Base-by-base conservation (phyloP, 2,329 filamentous ascomycete genomes). In the Chaetomium sp. region DNA sequence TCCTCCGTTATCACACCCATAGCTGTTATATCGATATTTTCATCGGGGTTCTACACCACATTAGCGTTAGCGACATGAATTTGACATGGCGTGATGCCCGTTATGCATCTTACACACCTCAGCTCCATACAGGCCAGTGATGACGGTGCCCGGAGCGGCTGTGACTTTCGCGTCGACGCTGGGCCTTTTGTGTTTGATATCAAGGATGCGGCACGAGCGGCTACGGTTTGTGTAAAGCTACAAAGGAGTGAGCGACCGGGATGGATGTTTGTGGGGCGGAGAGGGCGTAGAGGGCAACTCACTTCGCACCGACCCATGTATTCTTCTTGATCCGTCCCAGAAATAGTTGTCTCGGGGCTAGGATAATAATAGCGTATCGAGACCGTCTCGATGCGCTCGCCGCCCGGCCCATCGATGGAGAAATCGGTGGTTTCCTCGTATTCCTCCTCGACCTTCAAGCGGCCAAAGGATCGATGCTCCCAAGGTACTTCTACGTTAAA, bases 361-460 rank as follows among this genome's bases (percentile, higher is more conserved):
- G 33, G 25, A 23, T 57, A 57, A 33, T 10, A 29, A 21, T 63
- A 16, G 27, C 31, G 9, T 5, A 57, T 42, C 31, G 21, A 10
- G 19, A 63, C 31, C 16, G 29, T 7, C 23, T 63, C 60, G 10
- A 63, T 53, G 1, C 60, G 29, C 45, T 63, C 60, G 12, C 60
- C 54, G 1, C 60, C 60, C 25, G 60, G 60, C 10, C 60, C 54
- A 31, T 63, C 60, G 29, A 63, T 51, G 5, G 29, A 21, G 19
- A 57, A 57, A 13, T 56, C 7, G 21, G n/a, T 10, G 45, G 21
- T 27, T 1, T 7, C 2, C 10, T 45, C 53, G 21, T 31, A 23
- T n/a, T 29, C 23, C 10, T 63, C 23, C 9, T 23, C 19, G 8
- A 8, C 2, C 13, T 31, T 25, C 2, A 51, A 16, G 10, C 45